Base-by-base conservation (phyloP, 768 basidiomycete genomes). In the Mycena venus region DNA sequence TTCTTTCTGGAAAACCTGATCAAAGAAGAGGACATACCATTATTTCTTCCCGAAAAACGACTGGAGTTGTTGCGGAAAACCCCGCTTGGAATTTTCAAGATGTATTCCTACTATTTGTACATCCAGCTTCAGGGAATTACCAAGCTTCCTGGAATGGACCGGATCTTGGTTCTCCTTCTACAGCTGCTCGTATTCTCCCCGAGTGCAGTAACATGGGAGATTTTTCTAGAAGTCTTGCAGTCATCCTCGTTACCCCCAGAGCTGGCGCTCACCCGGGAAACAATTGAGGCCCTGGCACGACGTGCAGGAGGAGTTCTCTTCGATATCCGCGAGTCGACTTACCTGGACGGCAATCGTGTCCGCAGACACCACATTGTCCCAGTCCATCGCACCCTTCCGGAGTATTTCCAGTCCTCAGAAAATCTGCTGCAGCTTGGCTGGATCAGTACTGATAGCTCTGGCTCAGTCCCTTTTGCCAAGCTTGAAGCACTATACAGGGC, bases 51-150 rank as follows among this genome's bases (percentile, higher is more conserved):
- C 29, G 64, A 51, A 1, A 51, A 32, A 53, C 64, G 64, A 21
- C 2, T 65, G 2, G 49, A 65, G 14, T 40, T 65, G 10, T 29
- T 65, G 49, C 64, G n/a, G 32, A 65, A 65, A n/a, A 53, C 64
- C 0, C 64, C 64, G n/a, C 64, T n/a, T n/a, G 64, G 64, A 2
- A 65, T 65, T n/a, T 65, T 65, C 49, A 65, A 65, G 64, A 65
- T 65, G 64, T 65, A 65, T 40, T 65, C 64, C 29, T 65, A 65
- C 64, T 65, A 65, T 53, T 49, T 65, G 31, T n/a, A 53, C 49
- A n/a, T 65, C 32, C 64, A 65, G 32, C 64, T 65, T 34, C 64
- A 65, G 49, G 64, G 64, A 53, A n/a, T 65, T 36, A 53, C 64
- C 9, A 49, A 21, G 32, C 47, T 65, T 65, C 64, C 60, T n/a